A percentile compares a stretch with the other conserved stretches of the same genome.
phyloP scores from a whole-genome alignment of 352 stramenopile species.

The Globisporangium cystogenes region DNA sequence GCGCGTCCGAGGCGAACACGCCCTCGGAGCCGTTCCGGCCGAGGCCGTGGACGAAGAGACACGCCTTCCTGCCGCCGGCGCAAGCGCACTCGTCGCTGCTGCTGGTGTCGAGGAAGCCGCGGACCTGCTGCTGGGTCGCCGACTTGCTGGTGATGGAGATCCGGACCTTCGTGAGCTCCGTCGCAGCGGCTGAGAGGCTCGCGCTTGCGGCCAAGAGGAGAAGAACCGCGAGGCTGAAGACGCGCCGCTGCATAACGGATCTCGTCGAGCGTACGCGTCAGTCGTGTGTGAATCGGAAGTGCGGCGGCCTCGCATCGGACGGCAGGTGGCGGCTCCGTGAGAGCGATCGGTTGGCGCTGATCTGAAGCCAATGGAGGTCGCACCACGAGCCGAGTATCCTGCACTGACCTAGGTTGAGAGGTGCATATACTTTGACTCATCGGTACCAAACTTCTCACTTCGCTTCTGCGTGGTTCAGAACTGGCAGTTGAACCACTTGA shows the following conservation, averaged over 20 bases:
- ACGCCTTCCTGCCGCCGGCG: not conserved
- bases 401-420: too few species aligned
- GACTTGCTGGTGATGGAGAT: not conserved
- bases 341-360: too few species aligned
- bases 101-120: too few species aligned
- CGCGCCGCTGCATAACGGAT: not conserved
- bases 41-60: not conserved
- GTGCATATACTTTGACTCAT: too few species aligned
- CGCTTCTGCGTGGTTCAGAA: conserved; percentile 8
- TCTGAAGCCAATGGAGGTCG: too few species aligned
- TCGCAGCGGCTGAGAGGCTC: not conserved
- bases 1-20: not conserved
- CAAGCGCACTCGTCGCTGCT: not conserved
- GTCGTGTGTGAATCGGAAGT: not conserved
- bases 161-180: not conserved
- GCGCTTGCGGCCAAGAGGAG: not conserved
- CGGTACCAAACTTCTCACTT: too few species aligned
- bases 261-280: too few species aligned
- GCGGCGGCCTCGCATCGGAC: too few species aligned
- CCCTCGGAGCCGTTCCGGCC: not conserved
- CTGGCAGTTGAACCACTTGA: conserved; percentile 31
- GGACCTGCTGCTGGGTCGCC: too few species aligned
- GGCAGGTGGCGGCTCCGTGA: too few species aligned
- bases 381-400: too few species aligned
- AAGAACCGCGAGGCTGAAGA: not conserved